Base-by-base conservation (phyloP, 805 yeast species). In the Vanderwaltozyma tropicalis region DNA sequence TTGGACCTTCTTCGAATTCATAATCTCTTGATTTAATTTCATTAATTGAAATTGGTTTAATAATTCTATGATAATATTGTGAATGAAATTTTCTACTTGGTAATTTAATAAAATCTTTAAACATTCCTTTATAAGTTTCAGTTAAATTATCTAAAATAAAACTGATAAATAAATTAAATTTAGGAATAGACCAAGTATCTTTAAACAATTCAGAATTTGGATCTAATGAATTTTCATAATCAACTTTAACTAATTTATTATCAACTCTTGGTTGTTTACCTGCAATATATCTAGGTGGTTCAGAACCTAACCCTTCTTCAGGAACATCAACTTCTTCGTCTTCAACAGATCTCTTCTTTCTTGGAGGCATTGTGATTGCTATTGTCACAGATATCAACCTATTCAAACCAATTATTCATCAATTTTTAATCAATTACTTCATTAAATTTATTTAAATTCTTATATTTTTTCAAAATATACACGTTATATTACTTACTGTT, bases 61-160 rank as follows among this genome's bases (percentile, higher is more conserved):
- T 61, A 32, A 84, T 76, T 38, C 76, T 64, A 40, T 73, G 70
- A 54, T 79, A 84, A 57, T 86, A 87, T 53, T 85, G 94, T 0
- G 95, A 87, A 52, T 82, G 85, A 32, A 73, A 60, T 53, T 79
- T 77, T 47, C 77, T 74, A 19, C 81, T 71, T 7, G 95, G 96
- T 28, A 86, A 66, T 47, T 74, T 77, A 43, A 77, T 56, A 59
- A 87, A 86, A 57, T 75, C 73, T 45, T 69, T 61, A 34, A 60
- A 60, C 26, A 58, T 41, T n/a, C 37, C 39, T 30, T 47, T 47
- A 40, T 56, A 52, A 13, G 50, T 42, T 16, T 59, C 59, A 4
- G 48, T 41, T 32, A 58, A 43, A 14, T 47, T 44, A 37, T 58
- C 59, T 14, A 60, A 35, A 4, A 58, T 52, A 32, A 46, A 55